Base-by-base conservation (phyloP, 331 rosid species). In the Malus hybrid region DNA sequence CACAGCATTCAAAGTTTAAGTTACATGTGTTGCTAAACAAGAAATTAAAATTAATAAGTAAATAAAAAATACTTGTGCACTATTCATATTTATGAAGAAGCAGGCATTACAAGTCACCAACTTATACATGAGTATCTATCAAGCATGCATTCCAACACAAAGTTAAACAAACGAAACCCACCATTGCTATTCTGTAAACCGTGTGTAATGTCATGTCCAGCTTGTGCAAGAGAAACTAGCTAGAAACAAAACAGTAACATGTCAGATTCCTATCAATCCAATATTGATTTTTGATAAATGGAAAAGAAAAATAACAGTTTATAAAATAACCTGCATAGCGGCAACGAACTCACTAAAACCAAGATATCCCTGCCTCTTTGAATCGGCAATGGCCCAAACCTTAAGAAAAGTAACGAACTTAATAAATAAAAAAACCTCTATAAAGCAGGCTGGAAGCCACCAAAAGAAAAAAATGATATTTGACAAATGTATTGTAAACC, bases 341-440 rank as follows among this genome's bases (percentile, higher is more conserved):
- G 78, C 78, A 75, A 94, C 71, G 68, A 92, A 94, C 81, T 94
- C 99, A 46, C 71, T 80, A 73, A 94, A 81, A 69, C 93, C 96
- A 50, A 94, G 99, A 85, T 86, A 94, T 46, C 99, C 99, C 82
- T 90, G 93, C 78, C 97, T 85, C 80, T 85, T 94, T 11, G 87
- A 86, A 85, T 94, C 99, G 44, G 99, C 88, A 65, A 94, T 85
- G 55, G 93, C 99, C 99, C 99, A 94, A 52, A 94, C 93, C 99
- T 94, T 65, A 22, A 2, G 10, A 11, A 55, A 55, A 28, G 6
- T 4, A 55, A 27, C 13, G 19, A 4, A 64, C 60, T 64, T 31
- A 16, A n/a, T 22, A 46, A 73, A 29, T 34, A 34, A 10, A 42
- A 5, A 73, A 29, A 55, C 29, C 24, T 59, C 4, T n/a, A 15